A percentile compares a stretch with the other conserved stretches of the same genome.
Evolutionary conservation across 345 rosid genomes (phyloP).

Genomic region (Melaleuca quinquenervia): DNA sequence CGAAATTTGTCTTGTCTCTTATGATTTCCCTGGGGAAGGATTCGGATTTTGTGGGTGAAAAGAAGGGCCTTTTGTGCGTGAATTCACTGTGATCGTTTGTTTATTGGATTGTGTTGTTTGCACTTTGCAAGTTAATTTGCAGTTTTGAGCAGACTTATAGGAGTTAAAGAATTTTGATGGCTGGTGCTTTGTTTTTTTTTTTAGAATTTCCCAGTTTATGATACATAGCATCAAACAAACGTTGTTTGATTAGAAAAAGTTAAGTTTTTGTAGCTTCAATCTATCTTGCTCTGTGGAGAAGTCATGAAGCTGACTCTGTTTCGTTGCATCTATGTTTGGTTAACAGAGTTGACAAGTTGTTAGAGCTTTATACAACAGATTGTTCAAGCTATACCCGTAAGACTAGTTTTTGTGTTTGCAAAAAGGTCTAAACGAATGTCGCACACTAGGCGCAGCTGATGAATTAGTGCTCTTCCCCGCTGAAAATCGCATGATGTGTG

Average conservation of each 20-base stretch:
- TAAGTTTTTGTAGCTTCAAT: not conserved
- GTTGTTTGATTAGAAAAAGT: not conserved
- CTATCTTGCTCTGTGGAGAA: not conserved
- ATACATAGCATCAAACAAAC: not conserved
- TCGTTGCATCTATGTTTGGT: not conserved
- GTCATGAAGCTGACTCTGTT: not conserved
- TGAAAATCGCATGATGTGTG: not conserved
- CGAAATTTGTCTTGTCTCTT: not conserved
- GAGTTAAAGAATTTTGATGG: not conserved
- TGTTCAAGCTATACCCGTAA: not conserved
- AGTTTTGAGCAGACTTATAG: accelerated
- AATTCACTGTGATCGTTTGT: not conserved
- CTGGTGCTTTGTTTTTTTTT: not conserved
- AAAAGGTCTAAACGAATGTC: not conserved
- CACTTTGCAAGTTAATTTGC: too few species aligned
- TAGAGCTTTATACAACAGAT: not conserved
- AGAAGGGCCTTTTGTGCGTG: not conserved
- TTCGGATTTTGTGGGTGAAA: not conserved
- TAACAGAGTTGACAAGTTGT: not conserved
- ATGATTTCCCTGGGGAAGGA: accelerated
- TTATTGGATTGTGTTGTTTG: not conserved
- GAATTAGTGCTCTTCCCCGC: not conserved
- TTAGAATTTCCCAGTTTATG: not conserved
- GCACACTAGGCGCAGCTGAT: not conserved
- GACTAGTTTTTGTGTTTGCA: not conserved